Conservation (phyloP, 2,329 filamentous ascomycete genomes). For the Pseudohalonectria lignicola region DNA sequence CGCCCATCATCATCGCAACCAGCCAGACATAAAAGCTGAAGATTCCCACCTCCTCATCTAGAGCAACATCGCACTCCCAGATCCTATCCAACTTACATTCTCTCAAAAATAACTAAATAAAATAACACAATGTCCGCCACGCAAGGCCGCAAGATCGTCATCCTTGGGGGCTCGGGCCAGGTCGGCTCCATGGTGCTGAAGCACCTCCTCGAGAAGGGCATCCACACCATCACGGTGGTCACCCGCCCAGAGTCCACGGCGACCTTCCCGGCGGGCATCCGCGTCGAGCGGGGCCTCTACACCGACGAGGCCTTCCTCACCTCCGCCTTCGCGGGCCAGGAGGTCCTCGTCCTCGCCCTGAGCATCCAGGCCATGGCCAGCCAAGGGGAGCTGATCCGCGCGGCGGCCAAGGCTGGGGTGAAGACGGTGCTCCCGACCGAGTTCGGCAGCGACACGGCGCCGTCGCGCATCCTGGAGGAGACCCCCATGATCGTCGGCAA, state of each 20-base stretch:
- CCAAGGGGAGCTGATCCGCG: constrained; percentile 26
- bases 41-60: too few relatives aligned
- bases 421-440: constrained; percentile 33
- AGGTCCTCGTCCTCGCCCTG: constrained; percentile 5
- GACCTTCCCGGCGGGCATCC: constrained; percentile 24
- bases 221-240: constrained; percentile 37
- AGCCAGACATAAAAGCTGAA: too few relatives aligned
- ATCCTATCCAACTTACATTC: too few relatives aligned
- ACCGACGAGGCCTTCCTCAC: constrained; percentile 11
- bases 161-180: constrained; percentile 22
- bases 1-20: too few relatives aligned
- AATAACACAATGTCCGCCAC: not conserved
- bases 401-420: constrained; percentile 29
- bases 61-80: too few relatives aligned
- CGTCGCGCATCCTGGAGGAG: constrained; percentile 12
- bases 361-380: constrained; percentile 20
- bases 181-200: constrained; percentile 23
- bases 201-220: constrained; percentile 28
- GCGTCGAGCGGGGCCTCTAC: constrained; percentile 24
- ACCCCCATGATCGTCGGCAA: not conserved
- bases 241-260: constrained; percentile 29
- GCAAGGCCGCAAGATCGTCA: constrained; percentile 15
- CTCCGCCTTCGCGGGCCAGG: constrained; percentile 9
- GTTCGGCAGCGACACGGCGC: constrained; percentile 16
- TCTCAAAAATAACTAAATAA: not conserved